phyloP scores from a whole-genome alignment of 2,329 filamentous ascomycete species.

The Arachnopeziza araneosa region DNA sequence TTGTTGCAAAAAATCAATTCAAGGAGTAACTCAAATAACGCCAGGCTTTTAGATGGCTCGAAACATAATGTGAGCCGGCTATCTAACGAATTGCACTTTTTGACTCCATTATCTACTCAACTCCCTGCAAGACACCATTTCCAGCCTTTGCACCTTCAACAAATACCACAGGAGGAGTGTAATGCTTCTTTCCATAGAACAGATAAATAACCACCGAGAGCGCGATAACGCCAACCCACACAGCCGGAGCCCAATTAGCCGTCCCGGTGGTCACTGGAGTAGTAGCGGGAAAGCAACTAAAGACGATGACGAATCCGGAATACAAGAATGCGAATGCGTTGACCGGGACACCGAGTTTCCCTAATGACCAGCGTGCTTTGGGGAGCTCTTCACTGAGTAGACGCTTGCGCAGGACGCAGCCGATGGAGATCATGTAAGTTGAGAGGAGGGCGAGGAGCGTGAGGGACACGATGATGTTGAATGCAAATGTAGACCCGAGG shows the following conservation, averaged over 20 bases:
- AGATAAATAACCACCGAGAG: slow-evolving; percentile 26
- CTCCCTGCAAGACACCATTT: slow-evolving; percentile 11
- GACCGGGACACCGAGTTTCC: slow-evolving; percentile 36
- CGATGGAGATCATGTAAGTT: slow-evolving; percentile 45
- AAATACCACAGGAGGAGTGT: slow-evolving; percentile 26
- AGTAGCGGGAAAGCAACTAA: slow-evolving; percentile 42
- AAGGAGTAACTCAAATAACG: too few species aligned
- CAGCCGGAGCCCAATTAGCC: slow-evolving; percentile 39
- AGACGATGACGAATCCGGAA: slow-evolving; percentile 41
- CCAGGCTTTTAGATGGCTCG: too few species aligned
- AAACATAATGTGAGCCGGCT: too few species aligned
- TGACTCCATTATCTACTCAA: background rate
- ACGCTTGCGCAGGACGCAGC: slow-evolving; percentile 35
- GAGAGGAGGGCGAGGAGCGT: slow-evolving; percentile 44
- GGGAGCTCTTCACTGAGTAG: slow-evolving; percentile 36
- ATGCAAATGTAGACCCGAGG: slow-evolving; percentile 45
- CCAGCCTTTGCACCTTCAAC: slow-evolving; percentile 13
- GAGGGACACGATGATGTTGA: slow-evolving; percentile 49
- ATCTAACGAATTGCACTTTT: too few species aligned
- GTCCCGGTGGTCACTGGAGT: slow-evolving; percentile 33
- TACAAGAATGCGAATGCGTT: slow-evolving; percentile 37
- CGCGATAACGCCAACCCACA: slow-evolving; percentile 19
- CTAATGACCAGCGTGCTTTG: slow-evolving; percentile 37
- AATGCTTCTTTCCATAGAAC: slow-evolving; percentile 31
- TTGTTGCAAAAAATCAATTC: too few species aligned